Conservation (phyloP, 345 rosid species). For the Populus davidiana region DNA sequence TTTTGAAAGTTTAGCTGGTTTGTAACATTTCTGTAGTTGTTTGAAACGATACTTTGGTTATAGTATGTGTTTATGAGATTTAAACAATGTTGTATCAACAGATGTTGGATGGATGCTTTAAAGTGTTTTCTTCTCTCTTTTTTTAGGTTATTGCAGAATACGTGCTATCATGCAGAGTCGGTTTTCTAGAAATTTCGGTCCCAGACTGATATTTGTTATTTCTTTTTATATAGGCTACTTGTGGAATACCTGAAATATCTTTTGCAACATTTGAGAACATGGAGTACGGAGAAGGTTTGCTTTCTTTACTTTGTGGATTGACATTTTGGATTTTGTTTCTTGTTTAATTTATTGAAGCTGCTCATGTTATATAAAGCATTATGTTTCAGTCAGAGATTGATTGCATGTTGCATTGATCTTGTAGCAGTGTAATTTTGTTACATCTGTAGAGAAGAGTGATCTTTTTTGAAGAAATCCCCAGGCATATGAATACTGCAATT, state of each 20-base stretch:
- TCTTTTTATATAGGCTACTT: slow-evolving; percentile 62
- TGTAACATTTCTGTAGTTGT: too few relatives aligned
- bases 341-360: not conserved
- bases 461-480: not conserved
- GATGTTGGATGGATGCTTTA: not conserved
- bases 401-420: not conserved
- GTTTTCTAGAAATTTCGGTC: not conserved
- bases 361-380: not conserved
- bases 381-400: not conserved
- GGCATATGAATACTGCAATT: not conserved
- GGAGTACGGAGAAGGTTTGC: slow-evolving; percentile 96
- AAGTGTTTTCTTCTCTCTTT: not conserved
- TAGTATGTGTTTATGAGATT: not conserved
- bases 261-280: slow-evolving; percentile 90
- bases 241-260: slow-evolving; percentile 93
- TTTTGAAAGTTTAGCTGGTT: too few relatives aligned
- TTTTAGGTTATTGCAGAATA: not conserved
- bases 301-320: slow-evolving; percentile 12
- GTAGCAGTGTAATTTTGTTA: not conserved
- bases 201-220: slow-evolving; percentile 24
- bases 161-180: not conserved
- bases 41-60: not conserved
- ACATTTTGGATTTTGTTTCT: not conserved
- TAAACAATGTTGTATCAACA: not conserved
- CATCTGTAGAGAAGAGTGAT: not conserved